Conservation (phyloP, 2,329 filamentous ascomycete species). For the Sporothrix euskadiensis region DNA sequence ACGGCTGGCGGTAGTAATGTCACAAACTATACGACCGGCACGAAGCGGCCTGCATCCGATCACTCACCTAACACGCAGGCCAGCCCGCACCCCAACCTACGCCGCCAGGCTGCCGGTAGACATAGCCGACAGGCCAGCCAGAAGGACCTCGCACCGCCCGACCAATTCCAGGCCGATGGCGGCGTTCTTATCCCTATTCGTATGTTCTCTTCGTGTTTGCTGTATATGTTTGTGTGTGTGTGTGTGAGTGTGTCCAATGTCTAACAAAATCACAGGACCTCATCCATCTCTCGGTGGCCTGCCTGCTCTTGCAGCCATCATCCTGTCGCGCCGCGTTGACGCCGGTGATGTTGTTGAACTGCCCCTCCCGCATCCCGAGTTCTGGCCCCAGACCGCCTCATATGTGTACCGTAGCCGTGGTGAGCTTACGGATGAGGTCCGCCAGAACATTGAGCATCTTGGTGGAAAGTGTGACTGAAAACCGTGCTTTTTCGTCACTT, state of each 20-base stretch:
- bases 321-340: conserved; percentile 55
- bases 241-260: not conserved
- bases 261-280: conserved; percentile 40
- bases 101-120: conserved; percentile 5
- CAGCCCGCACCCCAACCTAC: conserved; percentile 23
- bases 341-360: conserved; percentile 58
- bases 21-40: not conserved
- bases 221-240: not conserved
- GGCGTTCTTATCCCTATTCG: conserved; percentile 48
- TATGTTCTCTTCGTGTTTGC: conserved; percentile 39
- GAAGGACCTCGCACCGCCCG: conserved; percentile 14
- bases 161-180: conserved; percentile 19
- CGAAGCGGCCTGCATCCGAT: conserved; percentile 27
- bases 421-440: conserved; percentile 49
- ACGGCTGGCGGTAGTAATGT: not conserved
- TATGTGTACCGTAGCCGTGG: conserved; percentile 57
- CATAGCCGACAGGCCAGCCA: conserved; percentile 24
- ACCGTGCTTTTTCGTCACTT: not conserved
- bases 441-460: conserved; percentile 56
- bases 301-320: conserved; percentile 56
- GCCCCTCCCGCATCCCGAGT: conserved; percentile 57
- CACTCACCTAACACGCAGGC: conserved; percentile 17
- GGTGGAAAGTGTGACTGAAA: conserved; percentile 46
- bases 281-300: conserved; percentile 51
- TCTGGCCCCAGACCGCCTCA: conserved; percentile 57